These are phyloP conservation scores for Nannochloris sp. DNA, from an alignment of 139 green algal species.

Conservation along the genomic window DNA sequence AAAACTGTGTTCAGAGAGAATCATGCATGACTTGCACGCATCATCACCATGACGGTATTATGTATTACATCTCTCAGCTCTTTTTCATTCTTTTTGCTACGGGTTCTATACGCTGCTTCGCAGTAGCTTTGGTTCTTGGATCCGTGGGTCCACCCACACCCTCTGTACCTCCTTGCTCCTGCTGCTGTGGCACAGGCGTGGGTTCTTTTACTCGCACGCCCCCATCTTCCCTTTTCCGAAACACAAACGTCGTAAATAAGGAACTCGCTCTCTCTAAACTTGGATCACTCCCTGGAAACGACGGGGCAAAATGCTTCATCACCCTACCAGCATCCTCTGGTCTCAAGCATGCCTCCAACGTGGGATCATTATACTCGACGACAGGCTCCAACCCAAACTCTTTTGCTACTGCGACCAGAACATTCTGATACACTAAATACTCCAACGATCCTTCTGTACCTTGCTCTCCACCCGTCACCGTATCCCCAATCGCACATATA, in stretches of 20 bases:
- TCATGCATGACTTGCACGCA: slow-evolving; percentile 30
- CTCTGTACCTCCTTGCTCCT: slow-evolving; percentile 1
- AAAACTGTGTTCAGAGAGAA: slow-evolving; percentile 29
- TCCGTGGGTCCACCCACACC: background rate
- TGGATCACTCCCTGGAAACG: slow-evolving; percentile 33
- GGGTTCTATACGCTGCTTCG: background rate
- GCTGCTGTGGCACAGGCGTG: background rate
- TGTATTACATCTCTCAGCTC: background rate
- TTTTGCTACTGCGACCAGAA: slow-evolving; percentile 40
- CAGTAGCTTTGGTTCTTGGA: background rate
- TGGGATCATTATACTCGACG: slow-evolving; percentile 27
- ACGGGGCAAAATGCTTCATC: slow-evolving; percentile 69
- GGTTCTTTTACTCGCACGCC: background rate
- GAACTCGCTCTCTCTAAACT: slow-evolving; percentile 18
- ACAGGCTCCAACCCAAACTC: slow-evolving; percentile 52
- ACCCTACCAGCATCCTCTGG: slow-evolving; percentile 30
- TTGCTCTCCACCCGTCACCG: slow-evolving; percentile 53
- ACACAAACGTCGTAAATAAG: slow-evolving; percentile 35
- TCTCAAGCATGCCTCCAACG: slow-evolving; percentile 36
- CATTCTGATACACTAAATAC: slow-evolving; percentile 72
- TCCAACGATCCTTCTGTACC: slow-evolving; percentile 54
- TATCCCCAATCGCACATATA: slow-evolving; percentile 70
- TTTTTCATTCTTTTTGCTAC: slow-evolving; percentile 1
- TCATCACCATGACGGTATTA: background rate
- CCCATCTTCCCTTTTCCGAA: slow-evolving; percentile 19